These are phyloP conservation scores for Rhododendron griersonianum DNA, from an alignment of 148 eudicot genomes.

Conservation along the genomic window DNA sequence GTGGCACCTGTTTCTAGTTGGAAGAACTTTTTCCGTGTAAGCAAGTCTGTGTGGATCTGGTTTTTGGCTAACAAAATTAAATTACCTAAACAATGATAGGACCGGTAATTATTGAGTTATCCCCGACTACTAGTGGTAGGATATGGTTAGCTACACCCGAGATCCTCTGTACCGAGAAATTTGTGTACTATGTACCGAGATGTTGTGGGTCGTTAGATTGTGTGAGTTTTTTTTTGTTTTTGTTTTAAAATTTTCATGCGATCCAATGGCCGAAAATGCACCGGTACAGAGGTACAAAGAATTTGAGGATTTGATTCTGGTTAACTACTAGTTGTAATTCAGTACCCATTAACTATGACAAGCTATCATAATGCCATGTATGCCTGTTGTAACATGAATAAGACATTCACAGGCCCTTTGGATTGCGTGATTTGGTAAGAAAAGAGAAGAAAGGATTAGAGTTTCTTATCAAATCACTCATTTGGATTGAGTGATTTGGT, in stretches of 20 bases:
- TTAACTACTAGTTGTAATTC: background rate
- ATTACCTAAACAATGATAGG: background rate
- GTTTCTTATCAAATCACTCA: too few species aligned
- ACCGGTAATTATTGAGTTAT: background rate
- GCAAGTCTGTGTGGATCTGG: background rate
- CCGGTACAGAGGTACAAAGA: background rate
- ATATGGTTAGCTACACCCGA: background rate
- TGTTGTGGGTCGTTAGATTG: background rate
- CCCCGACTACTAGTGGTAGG: background rate
- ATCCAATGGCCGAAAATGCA: background rate
- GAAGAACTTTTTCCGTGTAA: background rate
- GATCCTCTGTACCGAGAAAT: background rate
- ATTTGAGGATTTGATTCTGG: background rate
- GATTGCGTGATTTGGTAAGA: too few species aligned
- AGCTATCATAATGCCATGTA: background rate
- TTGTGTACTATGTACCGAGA: background rate
- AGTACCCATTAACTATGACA: background rate
- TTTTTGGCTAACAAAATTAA: background rate
- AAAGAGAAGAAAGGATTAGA: too few species aligned
- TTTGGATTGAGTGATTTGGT: too few species aligned
- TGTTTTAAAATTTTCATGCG: background rate
- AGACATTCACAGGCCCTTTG: too few species aligned
- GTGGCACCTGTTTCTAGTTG: background rate
- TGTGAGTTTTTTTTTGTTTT: background rate
- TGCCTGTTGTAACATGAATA: background rate